Percentiles rank a stretch among this genome's conserved stretches.
These are phyloP conservation scores for Aureobasidium subglaciale DNA, from an alignment of 2,329 filamentous ascomycete species.

Conservation along the genomic window DNA sequence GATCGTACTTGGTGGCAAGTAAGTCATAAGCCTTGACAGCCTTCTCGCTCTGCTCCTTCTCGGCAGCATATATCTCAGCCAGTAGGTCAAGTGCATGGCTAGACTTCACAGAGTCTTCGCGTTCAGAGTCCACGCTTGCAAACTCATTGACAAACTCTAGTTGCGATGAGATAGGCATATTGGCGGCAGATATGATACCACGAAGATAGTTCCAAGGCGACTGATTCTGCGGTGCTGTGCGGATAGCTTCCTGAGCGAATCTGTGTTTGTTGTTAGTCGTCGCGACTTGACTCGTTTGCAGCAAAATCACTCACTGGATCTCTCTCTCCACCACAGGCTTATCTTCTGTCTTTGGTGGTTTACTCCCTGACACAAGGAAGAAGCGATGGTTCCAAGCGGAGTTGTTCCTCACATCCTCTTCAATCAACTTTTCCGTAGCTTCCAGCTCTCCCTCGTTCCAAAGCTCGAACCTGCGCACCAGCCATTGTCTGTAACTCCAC, in stretches of 20 bases:
- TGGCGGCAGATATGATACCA: constrained; percentile 65
- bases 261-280: constrained; percentile 20
- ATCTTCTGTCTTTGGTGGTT: constrained; percentile 35
- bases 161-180: constrained; percentile 41
- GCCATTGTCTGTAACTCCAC: constrained; percentile 85
- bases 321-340: constrained; percentile 64
- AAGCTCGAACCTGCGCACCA: constrained; percentile 57
- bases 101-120: constrained; percentile 48
- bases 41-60: constrained; percentile 49
- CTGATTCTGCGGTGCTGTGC: constrained; percentile 82
- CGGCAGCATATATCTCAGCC: constrained; percentile 56
- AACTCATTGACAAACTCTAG: constrained; percentile 50
- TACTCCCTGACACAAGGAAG: constrained; percentile 73
- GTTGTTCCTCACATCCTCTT: constrained; percentile 85
- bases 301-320: constrained; percentile 47
- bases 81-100: constrained; percentile 63
- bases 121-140: constrained; percentile 39
- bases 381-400: constrained; percentile 97
- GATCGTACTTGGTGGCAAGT: constrained; percentile 81
- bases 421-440: constrained; percentile 65
- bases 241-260: constrained; percentile 62
- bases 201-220: constrained; percentile 89
- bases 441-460: constrained; percentile 54
- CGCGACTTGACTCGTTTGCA: neutral
- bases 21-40: constrained; percentile 65